Base-by-base conservation (phyloP, 148 eudicot genomes). In the Camellia sinensis region DNA sequence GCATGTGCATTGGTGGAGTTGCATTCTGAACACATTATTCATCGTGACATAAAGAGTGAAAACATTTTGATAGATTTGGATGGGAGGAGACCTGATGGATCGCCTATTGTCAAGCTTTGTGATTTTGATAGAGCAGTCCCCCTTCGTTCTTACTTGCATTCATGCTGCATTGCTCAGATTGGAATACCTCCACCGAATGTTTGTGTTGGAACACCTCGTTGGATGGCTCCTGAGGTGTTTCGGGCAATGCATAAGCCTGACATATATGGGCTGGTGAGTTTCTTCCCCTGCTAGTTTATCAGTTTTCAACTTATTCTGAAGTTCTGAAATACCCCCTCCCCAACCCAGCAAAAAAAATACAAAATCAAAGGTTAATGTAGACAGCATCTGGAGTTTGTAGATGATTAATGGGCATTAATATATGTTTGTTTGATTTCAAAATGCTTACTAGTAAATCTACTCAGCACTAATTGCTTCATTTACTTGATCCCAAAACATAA, bases 221-320 rank as follows among this genome's bases (percentile, higher is more conserved):
- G 99, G 99, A 96, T 96, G 99, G 97, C 99, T 83, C 99, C 99
- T 76, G 99, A 96, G 86, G 95, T 96, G 77, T 87, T 87, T 71
- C 87, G 68, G 73, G 90, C 99, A 74, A 88, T 92, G 88, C 74
- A 89, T 85, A 81, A 86, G 12, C 94, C 78, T 29, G 79, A 79
- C 43, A 11, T 79, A 57, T 96, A 96, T 87, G 99, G 99, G 50
- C 85, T 91, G 92, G 98, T 95, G 82, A 85, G 93, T 85, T 61
- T 73, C 63, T 78, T 53, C 45, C 10, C 56, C 57, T 10, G 15
- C 44, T 29, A 57, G n/a, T 75, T 50, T 50, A 18, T 59, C 29
- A 78, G 72, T 69, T 67, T 67, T 37, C 5, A 9, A 68, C 21
- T 0, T 69, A n/a, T 18, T 0, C 5, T 68, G 8, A n/a, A 17